Conservation (phyloP, 257 asterid genomes). For the Knoxia roxburghii region DNA sequence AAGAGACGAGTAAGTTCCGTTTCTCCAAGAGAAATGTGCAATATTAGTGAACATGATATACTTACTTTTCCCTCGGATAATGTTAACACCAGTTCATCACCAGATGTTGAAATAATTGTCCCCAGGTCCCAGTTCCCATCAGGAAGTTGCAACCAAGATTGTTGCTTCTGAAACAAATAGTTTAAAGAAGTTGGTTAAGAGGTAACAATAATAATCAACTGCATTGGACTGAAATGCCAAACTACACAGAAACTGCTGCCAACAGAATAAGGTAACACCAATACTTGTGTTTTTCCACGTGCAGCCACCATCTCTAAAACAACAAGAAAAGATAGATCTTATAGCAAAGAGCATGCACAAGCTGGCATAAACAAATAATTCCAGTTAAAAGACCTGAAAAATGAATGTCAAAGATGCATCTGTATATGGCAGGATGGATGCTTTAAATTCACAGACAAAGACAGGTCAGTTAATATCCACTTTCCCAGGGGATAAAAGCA, state of each 20-base stretch:
- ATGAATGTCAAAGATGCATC: neutral
- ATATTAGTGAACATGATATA: conserved; percentile 5
- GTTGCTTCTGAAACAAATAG: conserved; percentile 57
- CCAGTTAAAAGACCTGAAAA: neutral
- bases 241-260: neutral
- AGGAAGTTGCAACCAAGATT: conserved; percentile 82
- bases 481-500: too few relatives aligned
- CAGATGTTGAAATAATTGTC: conserved; percentile 59
- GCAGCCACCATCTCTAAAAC: neutral
- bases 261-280: neutral
- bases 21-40: conserved; percentile 2
- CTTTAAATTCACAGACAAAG: too few relatives aligned
- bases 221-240: neutral
- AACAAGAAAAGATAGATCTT: neutral
- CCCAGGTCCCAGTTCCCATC: conserved; percentile 96
- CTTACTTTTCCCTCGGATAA: conserved; percentile 79
- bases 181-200: conserved; percentile 12
- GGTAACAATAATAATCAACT: neutral
- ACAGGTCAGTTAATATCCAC: too few relatives aligned
- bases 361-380: neutral
- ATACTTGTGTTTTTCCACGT: neutral
- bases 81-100: conserved; percentile 62
- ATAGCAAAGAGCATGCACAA: neutral
- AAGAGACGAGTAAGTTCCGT: neutral
- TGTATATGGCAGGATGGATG: too few relatives aligned